Base-by-base conservation (phyloP, 352 stramenopile species). In the Pythium phragmitis region DNA sequence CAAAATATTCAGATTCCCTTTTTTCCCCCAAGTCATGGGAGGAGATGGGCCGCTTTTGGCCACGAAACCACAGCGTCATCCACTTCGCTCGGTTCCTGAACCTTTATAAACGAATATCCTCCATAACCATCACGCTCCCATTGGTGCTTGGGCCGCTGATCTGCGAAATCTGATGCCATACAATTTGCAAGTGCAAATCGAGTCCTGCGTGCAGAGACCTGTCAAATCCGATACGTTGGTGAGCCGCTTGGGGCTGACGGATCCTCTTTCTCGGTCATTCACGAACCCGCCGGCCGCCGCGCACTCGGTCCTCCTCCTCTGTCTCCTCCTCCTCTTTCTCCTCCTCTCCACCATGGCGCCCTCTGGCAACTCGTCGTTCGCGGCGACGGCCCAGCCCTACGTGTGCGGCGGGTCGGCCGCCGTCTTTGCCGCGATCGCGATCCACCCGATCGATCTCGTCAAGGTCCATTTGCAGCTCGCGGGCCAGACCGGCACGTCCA, bases 381-480 rank as follows among this genome's bases (percentile, higher is more conserved):
- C 82, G 16, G 57, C 77, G 30, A 51, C 75, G 9, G 79, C 80
- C 12, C 86, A 92, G 73, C 86, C 86, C 11, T 94, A 94, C 60
- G 71, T 94, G 39, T 92, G 83, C 69, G 86, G 86, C 54, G 86
- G 86, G 33, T 82, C 80, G 12, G 74, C 86, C 1, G 83, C 86
- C 12, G 79, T 92, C 26, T 85, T 94, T 53, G 83, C 86, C 12
- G 83, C 86, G 37, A 63, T 91, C 11, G 83, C 80, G 57, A 95
- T 97, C 72, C 88, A 96, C 71, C 90, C 90, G 37, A 96, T 97
- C 63, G 90, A 97, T 63, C 75, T 96, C 45, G 88, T 94, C 70
- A 97, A 97, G 74, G 88, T 96, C 51, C 87, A 94, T 39, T 63
- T 97, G 43, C 90, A 97, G 68, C 72, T 97, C 46, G 85, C 85